Base-by-base conservation (phyloP, 441 rosid genomes). In the Erodium chrysanthum region DNA sequence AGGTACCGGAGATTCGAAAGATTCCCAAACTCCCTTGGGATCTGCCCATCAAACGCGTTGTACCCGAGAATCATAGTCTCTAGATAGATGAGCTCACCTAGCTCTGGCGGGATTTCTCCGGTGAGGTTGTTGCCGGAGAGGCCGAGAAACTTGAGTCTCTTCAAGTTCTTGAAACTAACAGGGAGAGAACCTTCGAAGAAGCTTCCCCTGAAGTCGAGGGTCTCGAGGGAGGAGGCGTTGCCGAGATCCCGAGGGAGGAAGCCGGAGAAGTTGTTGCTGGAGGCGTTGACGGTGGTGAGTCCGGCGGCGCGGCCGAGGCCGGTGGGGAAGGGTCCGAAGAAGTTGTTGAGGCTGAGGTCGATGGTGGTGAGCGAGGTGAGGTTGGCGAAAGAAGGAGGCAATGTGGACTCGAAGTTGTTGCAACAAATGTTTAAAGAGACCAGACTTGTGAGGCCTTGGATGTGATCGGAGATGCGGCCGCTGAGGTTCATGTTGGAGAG, bases 221-320 rank as follows among this genome's bases (percentile, higher is more conserved):
- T 85, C 74, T 84, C 86, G 7, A 93, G 86, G 7, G 70, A 31
- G 2, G 88, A 83, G 35, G 90, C 88, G 67, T 84, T 85, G 65
- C 93, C 87, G 20, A 93, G 89, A 83, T 93, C 98, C 70, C 82
- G 89, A 0, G 95, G 97, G 12, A 91, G 87, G 80, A 76, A 65
- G 5, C 98, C 97, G 0, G 83, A 84, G 70, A 93, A 91, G 75
- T 85, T 88, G 80, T 93, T 93, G 83, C 92, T 85, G 0, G 97
- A 93, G 2, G 88, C 96, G 56, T 89, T 93, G 69, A 93, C 83
- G 68, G 75, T 79, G 61, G 82, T 83, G 74, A 93, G 84, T 40
- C 85, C 87, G 2, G 76, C 66, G 10, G 85, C 91, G 79, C 66
- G 80, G 6, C 98, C 96, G 18, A 93, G 82, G 15, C 97, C 98